Conservation (phyloP, 768 basidiomycete genomes). For the Hysterangium stoloniferum region DNA sequence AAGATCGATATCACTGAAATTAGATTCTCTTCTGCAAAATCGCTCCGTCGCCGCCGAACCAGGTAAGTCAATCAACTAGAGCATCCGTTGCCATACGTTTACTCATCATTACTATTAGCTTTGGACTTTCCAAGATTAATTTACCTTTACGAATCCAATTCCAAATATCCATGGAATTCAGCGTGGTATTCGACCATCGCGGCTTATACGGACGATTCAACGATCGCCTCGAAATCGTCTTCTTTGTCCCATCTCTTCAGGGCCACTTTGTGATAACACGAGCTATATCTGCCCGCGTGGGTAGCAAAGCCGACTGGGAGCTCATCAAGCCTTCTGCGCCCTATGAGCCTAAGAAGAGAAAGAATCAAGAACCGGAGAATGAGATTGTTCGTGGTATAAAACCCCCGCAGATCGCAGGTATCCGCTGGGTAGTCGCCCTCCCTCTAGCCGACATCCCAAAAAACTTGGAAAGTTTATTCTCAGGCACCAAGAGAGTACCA, state of each 20-base stretch:
- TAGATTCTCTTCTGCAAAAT: conserved; percentile 1
- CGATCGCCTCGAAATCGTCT: conserved; percentile 41
- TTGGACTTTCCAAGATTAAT: background rate
- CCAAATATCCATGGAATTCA: background rate
- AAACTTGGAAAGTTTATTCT: conserved; percentile 1
- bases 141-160: background rate
- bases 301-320: conserved; percentile 41
- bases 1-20: background rate
- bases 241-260: conserved; percentile 27
- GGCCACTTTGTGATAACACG: conserved; percentile 42
- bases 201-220: conserved; percentile 33
- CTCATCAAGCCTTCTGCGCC: conserved; percentile 37
- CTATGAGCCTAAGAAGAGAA: conserved; percentile 25
- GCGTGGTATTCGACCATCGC: conserved; percentile 8
- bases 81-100: no score
- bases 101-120: background rate
- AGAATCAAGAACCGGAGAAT: conserved; percentile 11
- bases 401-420: conserved; percentile 15
- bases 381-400: conserved; percentile 20
- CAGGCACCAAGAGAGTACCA: conserved; percentile 31
- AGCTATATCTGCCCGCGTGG: conserved; percentile 37
- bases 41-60: background rate
- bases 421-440: conserved; percentile 13
- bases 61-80: background rate
- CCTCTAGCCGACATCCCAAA: conserved; percentile 11